Conservation (phyloP, 768 basidiomycete species). For the Trametes cinnabarina region DNA sequence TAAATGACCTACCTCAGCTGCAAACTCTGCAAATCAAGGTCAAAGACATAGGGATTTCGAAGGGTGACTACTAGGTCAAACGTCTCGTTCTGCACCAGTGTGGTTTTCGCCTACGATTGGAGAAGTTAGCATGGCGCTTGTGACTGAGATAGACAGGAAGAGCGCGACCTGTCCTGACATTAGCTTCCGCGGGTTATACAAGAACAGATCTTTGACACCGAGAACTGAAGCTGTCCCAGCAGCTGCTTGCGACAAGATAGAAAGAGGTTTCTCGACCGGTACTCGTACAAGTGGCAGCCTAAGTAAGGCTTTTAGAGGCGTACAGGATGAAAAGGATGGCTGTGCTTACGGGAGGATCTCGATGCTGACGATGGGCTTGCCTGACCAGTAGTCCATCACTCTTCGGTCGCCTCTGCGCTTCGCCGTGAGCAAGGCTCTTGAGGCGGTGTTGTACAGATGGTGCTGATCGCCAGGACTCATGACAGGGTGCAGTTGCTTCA, state of each 20-base stretch:
- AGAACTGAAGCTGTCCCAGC: conserved; percentile 45
- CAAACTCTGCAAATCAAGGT: conserved; percentile 81
- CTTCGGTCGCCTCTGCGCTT: conserved; percentile 73
- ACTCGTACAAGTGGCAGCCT: conserved; percentile 72
- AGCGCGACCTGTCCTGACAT: conserved; percentile 53
- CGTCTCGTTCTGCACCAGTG: conserved; percentile 79
- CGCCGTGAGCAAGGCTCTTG: conserved; percentile 70
- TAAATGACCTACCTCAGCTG: conserved; percentile 64
- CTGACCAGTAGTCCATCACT: conserved; percentile 83
- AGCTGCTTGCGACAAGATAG: conserved; percentile 44
- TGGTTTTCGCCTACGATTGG: conserved; percentile 46
- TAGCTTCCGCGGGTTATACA: conserved; percentile 85
- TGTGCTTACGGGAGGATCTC: conserved; percentile 69
- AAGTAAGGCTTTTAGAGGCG: not conserved
- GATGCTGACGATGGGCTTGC: conserved; percentile 74
- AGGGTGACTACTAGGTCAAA: conserved; percentile 81
- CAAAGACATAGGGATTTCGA: conserved; percentile 91
- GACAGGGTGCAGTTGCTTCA: conserved; percentile 68
- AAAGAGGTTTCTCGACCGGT: conserved; percentile 70
- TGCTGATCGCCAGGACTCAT: conserved; percentile 77
- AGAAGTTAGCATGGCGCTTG: not conserved
- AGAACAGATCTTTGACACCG: conserved; percentile 73
- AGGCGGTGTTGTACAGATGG: conserved; percentile 70
- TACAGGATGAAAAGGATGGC: conserved; percentile 9
- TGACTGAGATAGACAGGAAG: not conserved